Evolutionary conservation across 2,329 filamentous ascomycete species (phyloP).

Genomic region (Ophiostoma piceae): DNA sequence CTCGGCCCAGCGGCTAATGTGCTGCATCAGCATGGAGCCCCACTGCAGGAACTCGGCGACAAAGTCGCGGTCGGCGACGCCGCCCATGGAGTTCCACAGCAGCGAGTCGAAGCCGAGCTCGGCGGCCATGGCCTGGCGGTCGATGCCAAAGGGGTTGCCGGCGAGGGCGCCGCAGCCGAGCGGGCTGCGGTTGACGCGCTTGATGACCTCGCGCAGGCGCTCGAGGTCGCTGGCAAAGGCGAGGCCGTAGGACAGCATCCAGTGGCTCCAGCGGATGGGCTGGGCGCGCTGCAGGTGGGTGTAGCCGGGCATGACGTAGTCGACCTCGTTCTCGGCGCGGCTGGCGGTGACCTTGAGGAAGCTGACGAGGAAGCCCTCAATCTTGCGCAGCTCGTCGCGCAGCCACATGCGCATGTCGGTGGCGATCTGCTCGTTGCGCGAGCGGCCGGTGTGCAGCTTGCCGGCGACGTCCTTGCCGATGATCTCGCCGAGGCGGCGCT

Average conservation of each 20-base stretch:
- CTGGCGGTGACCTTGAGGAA: conserved; percentile 64
- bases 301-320: conserved; percentile 79
- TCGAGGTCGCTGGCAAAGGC: conserved; percentile 70
- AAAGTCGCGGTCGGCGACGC: conserved; percentile 74
- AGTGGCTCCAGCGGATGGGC: conserved; percentile 77
- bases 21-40: conserved; percentile 70
- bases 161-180: conserved; percentile 73
- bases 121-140: conserved; percentile 69
- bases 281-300: conserved; percentile 79
- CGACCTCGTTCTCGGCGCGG: conserved; percentile 69
- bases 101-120: conserved; percentile 76
- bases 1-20: conserved; percentile 75
- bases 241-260: conserved; percentile 69
- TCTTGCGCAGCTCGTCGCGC: conserved; percentile 63
- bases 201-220: conserved; percentile 66
- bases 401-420: conserved; percentile 90
- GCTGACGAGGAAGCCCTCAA: conserved; percentile 63
- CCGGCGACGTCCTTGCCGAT: conserved; percentile 81
- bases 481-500: conserved; percentile 71
- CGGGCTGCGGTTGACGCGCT: conserved; percentile 66
- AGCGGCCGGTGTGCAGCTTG: conserved; percentile 84
- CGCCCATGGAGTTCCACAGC: conserved; percentile 71
- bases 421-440: conserved; percentile 84
- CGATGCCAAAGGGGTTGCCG: conserved; percentile 76
- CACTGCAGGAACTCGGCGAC: conserved; percentile 77